These are phyloP conservation scores for Hypoxylon crocopeplum DNA, from an alignment of 495 filamentous ascomycete genomes.

Conservation along the genomic window DNA sequence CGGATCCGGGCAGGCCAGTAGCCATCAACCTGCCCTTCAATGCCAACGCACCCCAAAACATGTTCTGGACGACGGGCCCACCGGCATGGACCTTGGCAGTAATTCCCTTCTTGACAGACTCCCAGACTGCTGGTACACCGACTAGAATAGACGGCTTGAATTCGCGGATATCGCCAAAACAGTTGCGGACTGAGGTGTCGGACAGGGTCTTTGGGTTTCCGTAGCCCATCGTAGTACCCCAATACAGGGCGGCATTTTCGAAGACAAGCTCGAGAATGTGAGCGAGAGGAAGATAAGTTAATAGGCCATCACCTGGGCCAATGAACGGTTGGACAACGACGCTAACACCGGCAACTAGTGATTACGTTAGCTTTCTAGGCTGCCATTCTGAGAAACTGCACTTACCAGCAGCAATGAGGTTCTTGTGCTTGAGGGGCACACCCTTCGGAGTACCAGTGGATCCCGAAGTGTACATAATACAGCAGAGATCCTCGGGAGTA, in stretches of 20 bases:
- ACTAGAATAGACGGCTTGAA: constrained; percentile 91
- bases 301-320: constrained; percentile 81
- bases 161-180: constrained; percentile 93
- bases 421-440: constrained; percentile 86
- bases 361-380: constrained; percentile 10
- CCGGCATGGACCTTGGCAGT: constrained; percentile 81
- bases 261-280: constrained; percentile 99
- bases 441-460: constrained; percentile 98
- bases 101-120: constrained; percentile 98
- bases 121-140: constrained; percentile 96
- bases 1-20: constrained; percentile 75
- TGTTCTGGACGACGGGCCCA: constrained; percentile 72
- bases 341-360: constrained; percentile 82
- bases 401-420: constrained; percentile 87
- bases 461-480: constrained; percentile 99
- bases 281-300: constrained; percentile 92
- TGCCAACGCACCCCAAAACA: constrained; percentile 92
- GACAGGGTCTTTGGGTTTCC: constrained; percentile 93
- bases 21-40: constrained; percentile 82
- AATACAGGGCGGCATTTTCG: constrained; percentile 89
- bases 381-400: constrained; percentile 19
- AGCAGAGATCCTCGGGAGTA: constrained; percentile 84
- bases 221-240: constrained; percentile 97
- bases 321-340: constrained; percentile 85
- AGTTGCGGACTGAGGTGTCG: constrained; percentile 88